Evolutionary conservation across 352 stramenopile genomes (phyloP), one percentile per base, ranked within the genome.

Genomic region (Phytophthora melonis): DNA sequence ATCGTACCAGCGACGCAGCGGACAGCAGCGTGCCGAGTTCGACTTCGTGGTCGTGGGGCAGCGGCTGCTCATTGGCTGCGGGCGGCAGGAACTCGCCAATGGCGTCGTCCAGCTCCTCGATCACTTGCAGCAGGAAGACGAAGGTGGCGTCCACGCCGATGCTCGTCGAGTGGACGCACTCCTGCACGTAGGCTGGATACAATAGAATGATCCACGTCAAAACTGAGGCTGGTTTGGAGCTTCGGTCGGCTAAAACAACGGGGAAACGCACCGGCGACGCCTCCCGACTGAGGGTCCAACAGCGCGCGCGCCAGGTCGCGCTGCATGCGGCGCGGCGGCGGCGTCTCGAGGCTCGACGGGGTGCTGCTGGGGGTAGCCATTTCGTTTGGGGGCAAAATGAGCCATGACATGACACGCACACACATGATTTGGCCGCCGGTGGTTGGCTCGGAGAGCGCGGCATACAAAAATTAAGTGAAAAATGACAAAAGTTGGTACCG

Each of bases 21-120:
- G 88, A 92, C 67, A 94, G 69, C 19, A 95, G 62, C 50, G 86
- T 87, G 45, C 88, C 88, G 4, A 95, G 68, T 65, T 95, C 85
- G 32, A 93, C 67, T 69, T 95, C 88, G 19, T 93, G 18, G 14
- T 90, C 75, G 21, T 91, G 67, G n/a, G 13, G 58, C 21, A 91
- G 62, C 45, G 78, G 60, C 39, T 88, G 56, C 5, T 61, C 5
- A 52, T 70, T 63, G 39, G 63, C 34, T 54, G 63, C 61, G 2
- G 59, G 63, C 14, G 69, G 69, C 4, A 83, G 14, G 21, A 87
- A 83, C 55, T 91, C 74, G 10, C 25, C 50, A 14, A 84, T 72
- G 1, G 84, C 83, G 14, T 82, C 78, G 27, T 95, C 85, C 21
- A 95, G 68, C 63, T 95, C 86, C 16, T 87, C 70, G 4, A 91